Base-by-base conservation (phyloP, 495 filamentous ascomycete genomes). In the Podospora tetraspora region DNA sequence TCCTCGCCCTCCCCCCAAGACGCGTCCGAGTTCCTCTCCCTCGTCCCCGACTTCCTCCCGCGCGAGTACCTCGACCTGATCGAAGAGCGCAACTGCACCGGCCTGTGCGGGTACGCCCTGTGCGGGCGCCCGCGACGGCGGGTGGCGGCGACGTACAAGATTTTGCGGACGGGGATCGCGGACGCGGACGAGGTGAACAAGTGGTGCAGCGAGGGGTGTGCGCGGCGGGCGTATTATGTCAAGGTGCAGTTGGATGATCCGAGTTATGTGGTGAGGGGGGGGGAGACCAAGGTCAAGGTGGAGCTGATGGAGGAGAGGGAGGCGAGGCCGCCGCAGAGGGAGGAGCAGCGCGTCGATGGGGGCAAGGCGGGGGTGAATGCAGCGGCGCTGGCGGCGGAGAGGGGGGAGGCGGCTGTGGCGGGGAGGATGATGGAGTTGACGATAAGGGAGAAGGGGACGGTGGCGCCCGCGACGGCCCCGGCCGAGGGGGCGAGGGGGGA, bases 191-290 rank as follows among this genome's bases (percentile, higher is more conserved):
- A 89, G 71, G 71, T 94, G 11, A 92, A 96, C 78, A 89, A 90
- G 74, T 99, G 96, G 92, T 99, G 95, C 75, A 91, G 88, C 1
- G 85, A 90, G 59, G 81, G 81, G 21, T 99, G 95, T 82, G 90
- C 89, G 1, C 84, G 88, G 70, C 83, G 90, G 52, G 93, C 91
- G 21, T 80, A 96, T 70, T 96, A 91, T 77, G 81, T 99, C 68
- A 90, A 91, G 71, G 90, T 94, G 56, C 95, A 99, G 79, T 84
- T 99, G 27, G 87, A 77, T 21, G 71, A 77, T 57, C 75, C 75
- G 32, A 76, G 67, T 30, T 77, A 75, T 32, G 19, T 66, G 29
- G 58, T 68, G 19, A 66, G 34, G 23, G 59, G 67, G 19, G 73
- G 74, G 21, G 72, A 75, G 60, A 73, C 81, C 64, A 65, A 82